A percentile compares a stretch with the other conserved stretches of the same genome.
phyloP scores from a whole-genome alignment of 2,329 filamentous ascomycete genomes.

The Neopestalotiopsis sp. region DNA sequence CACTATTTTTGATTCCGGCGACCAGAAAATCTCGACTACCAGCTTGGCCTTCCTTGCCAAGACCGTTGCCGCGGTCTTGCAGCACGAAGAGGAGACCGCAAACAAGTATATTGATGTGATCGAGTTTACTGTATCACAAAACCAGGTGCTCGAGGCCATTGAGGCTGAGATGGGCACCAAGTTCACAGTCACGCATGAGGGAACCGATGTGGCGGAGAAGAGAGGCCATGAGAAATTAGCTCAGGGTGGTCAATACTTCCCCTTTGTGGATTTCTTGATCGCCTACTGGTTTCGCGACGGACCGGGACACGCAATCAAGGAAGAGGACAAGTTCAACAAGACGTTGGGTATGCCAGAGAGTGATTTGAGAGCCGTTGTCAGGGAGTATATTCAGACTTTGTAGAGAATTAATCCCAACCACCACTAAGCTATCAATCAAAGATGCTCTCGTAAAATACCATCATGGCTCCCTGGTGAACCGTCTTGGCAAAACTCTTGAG shows the following conservation, averaged over 20 bases:
- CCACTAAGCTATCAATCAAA: background rate
- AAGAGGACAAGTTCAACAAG: slow-evolving; percentile 21
- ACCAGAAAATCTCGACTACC: slow-evolving; percentile 46
- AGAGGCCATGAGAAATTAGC: background rate
- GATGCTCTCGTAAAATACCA: slow-evolving; percentile 24
- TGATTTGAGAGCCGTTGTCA: background rate
- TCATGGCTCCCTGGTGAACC: slow-evolving; percentile 25
- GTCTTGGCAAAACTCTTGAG: slow-evolving; percentile 26
- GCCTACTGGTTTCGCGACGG: slow-evolving; percentile 23
- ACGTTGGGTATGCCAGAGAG: slow-evolving; percentile 14
- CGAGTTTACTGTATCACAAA: slow-evolving; percentile 55
- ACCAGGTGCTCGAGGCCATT: slow-evolving; percentile 49
- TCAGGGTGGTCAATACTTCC: background rate
- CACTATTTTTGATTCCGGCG: slow-evolving; percentile 53
- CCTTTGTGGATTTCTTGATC: slow-evolving; percentile 23
- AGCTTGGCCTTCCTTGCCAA: slow-evolving; percentile 49
- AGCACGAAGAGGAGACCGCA: slow-evolving; percentile 44
- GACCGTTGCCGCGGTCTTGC: slow-evolving; percentile 49
- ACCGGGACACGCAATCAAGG: slow-evolving; percentile 16
- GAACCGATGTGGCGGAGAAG: background rate
- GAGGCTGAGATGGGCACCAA: slow-evolving; percentile 47
- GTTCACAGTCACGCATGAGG: slow-evolving; percentile 43
- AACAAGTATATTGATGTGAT: slow-evolving; percentile 57
- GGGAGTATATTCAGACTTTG: background rate
- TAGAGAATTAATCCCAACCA: background rate